Percentiles rank a stretch among this genome's conserved stretches.
phyloP scores from a whole-genome alignment of 805 yeast species.

The Metschnikowia rubicola region DNA sequence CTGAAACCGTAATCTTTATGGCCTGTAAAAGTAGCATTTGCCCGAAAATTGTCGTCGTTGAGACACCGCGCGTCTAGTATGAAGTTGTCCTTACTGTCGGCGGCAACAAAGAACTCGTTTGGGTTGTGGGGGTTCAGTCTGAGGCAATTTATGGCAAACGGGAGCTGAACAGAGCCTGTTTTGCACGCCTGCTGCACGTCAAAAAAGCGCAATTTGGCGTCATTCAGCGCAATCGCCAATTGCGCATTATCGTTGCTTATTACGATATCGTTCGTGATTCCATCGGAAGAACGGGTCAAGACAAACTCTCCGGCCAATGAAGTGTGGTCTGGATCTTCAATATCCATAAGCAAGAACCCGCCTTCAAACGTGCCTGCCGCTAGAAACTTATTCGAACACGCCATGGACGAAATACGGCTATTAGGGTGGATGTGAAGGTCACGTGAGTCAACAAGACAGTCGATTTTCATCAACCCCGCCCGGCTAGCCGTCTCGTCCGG shows the following conservation, averaged over 20 bases:
- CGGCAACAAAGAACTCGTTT: slow-evolving; percentile 44
- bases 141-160: slow-evolving; percentile 51
- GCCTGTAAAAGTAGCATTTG: slow-evolving; percentile 30
- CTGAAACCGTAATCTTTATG: slow-evolving; percentile 57
- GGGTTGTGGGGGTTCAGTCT: slow-evolving; percentile 38
- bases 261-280: slow-evolving; percentile 50
- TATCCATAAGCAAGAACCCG: slow-evolving; percentile 39
- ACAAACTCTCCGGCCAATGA: slow-evolving; percentile 30
- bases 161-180: slow-evolving; percentile 21
- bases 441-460: slow-evolving; percentile 39
- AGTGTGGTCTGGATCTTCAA: slow-evolving; percentile 22
- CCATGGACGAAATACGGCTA: slow-evolving; percentile 47
- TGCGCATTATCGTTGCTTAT: slow-evolving; percentile 29
- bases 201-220: slow-evolving; percentile 38
- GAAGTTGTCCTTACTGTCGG: slow-evolving; percentile 44
- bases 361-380: slow-evolving; percentile 58
- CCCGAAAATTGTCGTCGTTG: slow-evolving; percentile 1
- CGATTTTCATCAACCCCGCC: slow-evolving; percentile 28
- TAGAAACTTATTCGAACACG: slow-evolving; percentile 39
- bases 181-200: slow-evolving; percentile 28
- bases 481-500: slow-evolving; percentile 22
- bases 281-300: slow-evolving; percentile 43
- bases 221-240: slow-evolving; percentile 50
- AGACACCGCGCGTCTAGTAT: slow-evolving; percentile 43
- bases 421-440: slow-evolving; percentile 24